These are phyloP conservation scores for Pythium aphanidermatum DNA, from an alignment of 352 stramenopile genomes.

Conservation along the genomic window DNA sequence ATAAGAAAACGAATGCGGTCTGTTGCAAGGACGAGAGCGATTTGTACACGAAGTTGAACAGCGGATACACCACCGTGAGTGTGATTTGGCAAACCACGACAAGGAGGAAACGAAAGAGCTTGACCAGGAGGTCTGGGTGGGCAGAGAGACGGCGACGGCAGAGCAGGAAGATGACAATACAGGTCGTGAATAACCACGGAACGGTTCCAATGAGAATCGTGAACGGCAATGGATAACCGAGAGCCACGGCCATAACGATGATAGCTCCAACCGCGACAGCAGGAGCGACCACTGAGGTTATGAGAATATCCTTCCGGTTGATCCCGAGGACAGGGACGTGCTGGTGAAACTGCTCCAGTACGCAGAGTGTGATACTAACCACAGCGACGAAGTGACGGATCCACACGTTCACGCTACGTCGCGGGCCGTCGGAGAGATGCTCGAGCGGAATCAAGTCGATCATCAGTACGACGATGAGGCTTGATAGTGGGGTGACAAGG, in stretches of 20 bases:
- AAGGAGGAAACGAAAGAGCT: constrained; percentile 1
- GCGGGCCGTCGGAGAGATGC: background rate
- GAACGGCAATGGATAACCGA: constrained; percentile 41
- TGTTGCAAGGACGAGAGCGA: constrained; percentile 5
- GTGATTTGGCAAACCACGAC: constrained; percentile 7
- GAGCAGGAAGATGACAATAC: background rate
- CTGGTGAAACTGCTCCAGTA: background rate
- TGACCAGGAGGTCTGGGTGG: background rate
- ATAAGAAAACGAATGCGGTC: constrained; percentile 16
- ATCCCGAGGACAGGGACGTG: background rate
- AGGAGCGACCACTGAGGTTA: background rate
- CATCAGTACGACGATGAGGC: background rate
- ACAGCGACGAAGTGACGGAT: background rate
- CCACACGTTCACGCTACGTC: background rate
- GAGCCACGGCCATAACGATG: background rate
- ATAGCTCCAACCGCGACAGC: background rate
- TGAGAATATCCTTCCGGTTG: background rate
- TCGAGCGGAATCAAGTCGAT: constrained; percentile 8
- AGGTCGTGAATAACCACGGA: constrained; percentile 22
- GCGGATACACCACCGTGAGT: constrained; percentile 14
- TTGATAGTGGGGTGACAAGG: constrained; percentile 1
- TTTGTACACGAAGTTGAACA: constrained; percentile 15
- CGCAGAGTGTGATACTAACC: background rate
- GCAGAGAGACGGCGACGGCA: background rate
- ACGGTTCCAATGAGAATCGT: constrained; percentile 24